These are phyloP conservation scores for Phytophthora ramorum DNA, from an alignment of 352 stramenopile species.

Conservation along the genomic window DNA sequence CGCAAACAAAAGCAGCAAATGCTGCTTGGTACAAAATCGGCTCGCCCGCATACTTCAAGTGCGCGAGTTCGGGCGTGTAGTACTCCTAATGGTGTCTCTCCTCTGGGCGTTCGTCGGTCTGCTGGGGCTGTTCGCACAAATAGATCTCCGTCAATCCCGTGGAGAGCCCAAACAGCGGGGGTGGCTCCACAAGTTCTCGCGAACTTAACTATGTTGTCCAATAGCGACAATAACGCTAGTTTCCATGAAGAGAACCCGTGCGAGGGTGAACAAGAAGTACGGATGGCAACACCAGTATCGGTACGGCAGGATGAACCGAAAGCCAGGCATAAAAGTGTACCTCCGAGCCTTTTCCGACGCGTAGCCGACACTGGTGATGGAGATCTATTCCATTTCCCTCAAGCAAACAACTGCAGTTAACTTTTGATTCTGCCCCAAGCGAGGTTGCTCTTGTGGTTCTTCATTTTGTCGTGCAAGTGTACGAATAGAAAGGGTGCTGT, in stretches of 20 bases:
- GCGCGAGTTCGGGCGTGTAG: slow-evolving; percentile 18
- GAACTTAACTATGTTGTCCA: not conserved
- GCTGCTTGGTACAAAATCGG: slow-evolving; percentile 34
- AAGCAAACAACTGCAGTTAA: slow-evolving; percentile 5
- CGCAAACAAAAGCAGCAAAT: slow-evolving; percentile 61
- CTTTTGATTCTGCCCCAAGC: no score
- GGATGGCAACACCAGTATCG: slow-evolving; percentile 5
- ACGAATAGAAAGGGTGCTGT: not conserved
- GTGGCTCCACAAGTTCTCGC: slow-evolving; percentile 13
- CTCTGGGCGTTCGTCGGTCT: slow-evolving; percentile 18
- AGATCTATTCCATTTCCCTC: slow-evolving; percentile 40
- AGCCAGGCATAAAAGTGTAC: slow-evolving; percentile 4
- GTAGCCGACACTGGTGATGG: slow-evolving; percentile 4
- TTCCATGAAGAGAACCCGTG: not conserved
- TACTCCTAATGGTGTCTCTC: slow-evolving; percentile 2
- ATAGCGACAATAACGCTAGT: slow-evolving; percentile 11
- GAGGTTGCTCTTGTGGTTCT: slow-evolving; percentile 21
- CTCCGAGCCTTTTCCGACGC: slow-evolving; percentile 14
- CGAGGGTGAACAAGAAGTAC: slow-evolving; percentile 17
- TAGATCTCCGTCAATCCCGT: slow-evolving; percentile 18
- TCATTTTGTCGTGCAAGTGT: slow-evolving; percentile 30
- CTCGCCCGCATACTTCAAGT: slow-evolving; percentile 30
- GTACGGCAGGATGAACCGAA: slow-evolving; percentile 2
- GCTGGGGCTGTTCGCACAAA: slow-evolving; percentile 27
- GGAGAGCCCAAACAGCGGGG: slow-evolving; percentile 42